Conservation (phyloP, 305 asterid species). For the Fraxinus velutina region DNA sequence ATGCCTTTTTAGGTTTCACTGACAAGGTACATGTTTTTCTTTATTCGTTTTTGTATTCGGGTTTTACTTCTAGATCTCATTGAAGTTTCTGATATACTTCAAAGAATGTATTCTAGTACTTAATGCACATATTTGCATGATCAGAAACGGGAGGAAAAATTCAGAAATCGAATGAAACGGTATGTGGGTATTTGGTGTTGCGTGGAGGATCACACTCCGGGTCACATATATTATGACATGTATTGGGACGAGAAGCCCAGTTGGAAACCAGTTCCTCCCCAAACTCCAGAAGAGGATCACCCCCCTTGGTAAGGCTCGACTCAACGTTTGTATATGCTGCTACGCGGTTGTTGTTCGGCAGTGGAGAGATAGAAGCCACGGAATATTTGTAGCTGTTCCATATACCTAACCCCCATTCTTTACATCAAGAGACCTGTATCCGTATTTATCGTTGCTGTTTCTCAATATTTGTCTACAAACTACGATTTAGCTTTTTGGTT, state of each 20-base stretch:
- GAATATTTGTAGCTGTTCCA: neutral
- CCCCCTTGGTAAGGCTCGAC: slow-evolving; percentile 54
- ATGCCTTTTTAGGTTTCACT: slow-evolving; percentile 73
- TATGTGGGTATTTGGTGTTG: slow-evolving; percentile 94
- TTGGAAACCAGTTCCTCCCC: slow-evolving; percentile 84
- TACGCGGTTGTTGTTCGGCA: neutral
- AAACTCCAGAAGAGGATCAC: slow-evolving; percentile 75
- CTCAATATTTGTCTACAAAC: neutral
- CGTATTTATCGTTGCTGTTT: neutral
- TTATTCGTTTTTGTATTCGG: neutral
- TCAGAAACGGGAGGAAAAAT: slow-evolving; percentile 65
- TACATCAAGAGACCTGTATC: neutral
- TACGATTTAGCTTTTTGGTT: neutral
- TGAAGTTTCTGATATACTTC: neutral
- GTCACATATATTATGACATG: slow-evolving; percentile 85
- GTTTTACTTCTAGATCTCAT: neutral
- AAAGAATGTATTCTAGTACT: neutral
- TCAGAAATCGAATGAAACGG: slow-evolving; percentile 75
- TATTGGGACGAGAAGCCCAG: slow-evolving; percentile 92
- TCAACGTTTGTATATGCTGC: neutral
- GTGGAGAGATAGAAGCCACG: neutral
- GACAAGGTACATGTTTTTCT: slow-evolving; percentile 59
- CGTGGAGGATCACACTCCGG: slow-evolving; percentile 60
- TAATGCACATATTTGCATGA: neutral
- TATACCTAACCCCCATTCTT: neutral